A percentile compares a stretch with the other conserved stretches of the same genome.
Conservation (phyloP, 2,329 filamentous ascomycete species). For the Diaporthe humulicola region DNA sequence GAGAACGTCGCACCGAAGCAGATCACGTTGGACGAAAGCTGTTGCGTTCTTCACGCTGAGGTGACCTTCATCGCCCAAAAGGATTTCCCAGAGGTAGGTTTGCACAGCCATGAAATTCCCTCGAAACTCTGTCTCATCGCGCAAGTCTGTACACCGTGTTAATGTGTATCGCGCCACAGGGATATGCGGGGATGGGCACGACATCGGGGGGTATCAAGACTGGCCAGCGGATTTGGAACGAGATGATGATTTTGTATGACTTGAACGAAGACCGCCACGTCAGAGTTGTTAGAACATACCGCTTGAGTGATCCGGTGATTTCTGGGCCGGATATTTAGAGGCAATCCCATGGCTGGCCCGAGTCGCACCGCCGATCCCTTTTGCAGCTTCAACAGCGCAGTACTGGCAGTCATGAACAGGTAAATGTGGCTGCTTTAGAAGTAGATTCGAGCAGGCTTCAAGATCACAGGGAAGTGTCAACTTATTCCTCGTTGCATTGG, state of each 20-base stretch:
- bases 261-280: neutral
- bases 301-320: slow-evolving; percentile 6
- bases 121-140: neutral
- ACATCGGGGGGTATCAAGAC: slow-evolving; percentile 7
- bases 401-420: neutral
- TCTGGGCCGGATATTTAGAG: neutral
- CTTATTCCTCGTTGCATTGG: neutral
- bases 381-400: neutral
- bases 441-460: neutral
- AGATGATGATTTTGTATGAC: slow-evolving; percentile 9
- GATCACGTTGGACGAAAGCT: slow-evolving; percentile 1
- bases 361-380: neutral
- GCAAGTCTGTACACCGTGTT: neutral
- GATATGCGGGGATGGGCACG: neutral
- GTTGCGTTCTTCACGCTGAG: slow-evolving; percentile 12
- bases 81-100: slow-evolving; percentile 12
- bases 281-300: neutral
- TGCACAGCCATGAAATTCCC: too few relatives aligned
- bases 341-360: neutral
- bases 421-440: neutral
- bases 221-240: slow-evolving; percentile 11
- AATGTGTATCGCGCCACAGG: neutral
- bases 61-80: neutral
- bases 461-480: neutral
- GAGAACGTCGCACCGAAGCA: neutral